phyloP scores from a whole-genome alignment of 2,329 filamentous ascomycete species.

The Cytospora leucostoma region DNA sequence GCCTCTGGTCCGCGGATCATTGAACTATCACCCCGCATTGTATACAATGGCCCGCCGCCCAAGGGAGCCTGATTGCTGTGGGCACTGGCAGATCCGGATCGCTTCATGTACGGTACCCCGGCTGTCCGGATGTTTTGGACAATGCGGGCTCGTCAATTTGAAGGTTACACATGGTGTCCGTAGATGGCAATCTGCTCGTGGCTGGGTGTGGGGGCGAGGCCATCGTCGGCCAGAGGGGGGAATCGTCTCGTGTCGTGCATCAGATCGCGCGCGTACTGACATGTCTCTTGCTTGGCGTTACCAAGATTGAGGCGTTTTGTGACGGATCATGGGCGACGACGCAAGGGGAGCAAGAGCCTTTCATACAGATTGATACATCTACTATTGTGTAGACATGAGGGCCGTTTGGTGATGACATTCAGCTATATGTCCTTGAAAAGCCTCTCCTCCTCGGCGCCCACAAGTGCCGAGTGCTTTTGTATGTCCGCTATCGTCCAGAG shows the following conservation, averaged over 20 bases:
- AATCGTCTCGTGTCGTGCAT: constrained; percentile 19
- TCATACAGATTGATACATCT: not conserved
- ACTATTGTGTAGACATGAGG: not conserved
- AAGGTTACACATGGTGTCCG: constrained; percentile 16
- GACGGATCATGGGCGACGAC: constrained; percentile 9
- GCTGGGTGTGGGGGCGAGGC: not conserved
- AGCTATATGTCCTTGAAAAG: constrained; percentile 47
- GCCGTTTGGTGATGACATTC: not conserved
- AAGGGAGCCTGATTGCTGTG: constrained; percentile 7
- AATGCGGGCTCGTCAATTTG: constrained; percentile 13
- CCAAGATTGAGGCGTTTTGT: constrained; percentile 6
- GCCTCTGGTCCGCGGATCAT: constrained; percentile 13
- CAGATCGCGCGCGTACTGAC: constrained; percentile 23
- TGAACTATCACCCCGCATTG: constrained; percentile 20
- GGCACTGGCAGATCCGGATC: constrained; percentile 9
- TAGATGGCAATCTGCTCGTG: constrained; percentile 16
- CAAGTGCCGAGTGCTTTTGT: constrained; percentile 39
- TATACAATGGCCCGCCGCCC: constrained; percentile 10
- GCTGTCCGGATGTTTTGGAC: constrained; percentile 10
- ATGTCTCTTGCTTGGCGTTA: constrained; percentile 16
- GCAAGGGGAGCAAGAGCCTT: constrained; percentile 1
- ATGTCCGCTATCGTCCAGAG: constrained; percentile 45
- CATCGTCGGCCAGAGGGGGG: not conserved
- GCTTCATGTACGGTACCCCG: constrained; percentile 9
- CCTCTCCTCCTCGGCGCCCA: constrained; percentile 40